A percentile compares a stretch with the other conserved stretches of the same genome.
Evolutionary conservation across 257 asterid species (phyloP).

Genomic region (Primulina eburnea): DNA sequence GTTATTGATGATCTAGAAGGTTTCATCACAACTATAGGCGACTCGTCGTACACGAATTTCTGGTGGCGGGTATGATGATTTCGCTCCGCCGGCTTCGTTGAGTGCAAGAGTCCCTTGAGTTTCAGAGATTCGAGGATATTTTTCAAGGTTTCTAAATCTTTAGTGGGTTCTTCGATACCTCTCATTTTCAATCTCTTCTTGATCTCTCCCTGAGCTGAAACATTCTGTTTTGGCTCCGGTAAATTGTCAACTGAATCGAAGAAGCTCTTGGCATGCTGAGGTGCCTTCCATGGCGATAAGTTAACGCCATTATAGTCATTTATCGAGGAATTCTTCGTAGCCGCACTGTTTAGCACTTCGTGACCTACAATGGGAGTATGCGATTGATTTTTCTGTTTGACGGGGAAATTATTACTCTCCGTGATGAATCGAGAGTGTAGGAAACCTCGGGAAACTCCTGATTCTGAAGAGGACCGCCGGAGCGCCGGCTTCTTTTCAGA

Average conservation of each 20-base stretch:
- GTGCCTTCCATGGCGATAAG: slow-evolving; percentile 45
- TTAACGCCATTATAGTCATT: background rate
- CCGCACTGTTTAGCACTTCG: background rate
- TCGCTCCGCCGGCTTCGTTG: slow-evolving; percentile 30
- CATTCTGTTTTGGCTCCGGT: slow-evolving; percentile 67
- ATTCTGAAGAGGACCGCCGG: slow-evolving; percentile 74
- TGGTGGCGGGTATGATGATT: slow-evolving; percentile 32
- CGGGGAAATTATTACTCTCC: slow-evolving; percentile 28
- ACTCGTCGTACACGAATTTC: slow-evolving; percentile 57
- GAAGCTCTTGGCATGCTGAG: slow-evolving; percentile 54
- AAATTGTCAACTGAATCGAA: slow-evolving; percentile 73
- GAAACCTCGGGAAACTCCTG: slow-evolving; percentile 59
- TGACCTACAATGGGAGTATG: background rate
- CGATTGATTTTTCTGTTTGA: slow-evolving; percentile 32
- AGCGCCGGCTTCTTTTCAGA: slow-evolving; percentile 47
- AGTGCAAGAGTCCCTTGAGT: slow-evolving; percentile 83
- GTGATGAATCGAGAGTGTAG: slow-evolving; percentile 38
- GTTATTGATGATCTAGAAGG: slow-evolving; percentile 42
- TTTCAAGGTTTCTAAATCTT: slow-evolving; percentile 76
- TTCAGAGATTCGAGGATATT: slow-evolving; percentile 91
- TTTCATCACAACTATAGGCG: slow-evolving; percentile 60
- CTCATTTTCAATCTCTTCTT: slow-evolving; percentile 62
- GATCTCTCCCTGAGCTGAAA: slow-evolving; percentile 53
- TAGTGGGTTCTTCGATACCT: slow-evolving; percentile 72
- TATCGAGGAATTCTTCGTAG: background rate